Evolutionary conservation across 257 asterid genomes (phyloP).

Genomic region (Avicennia marina): DNA sequence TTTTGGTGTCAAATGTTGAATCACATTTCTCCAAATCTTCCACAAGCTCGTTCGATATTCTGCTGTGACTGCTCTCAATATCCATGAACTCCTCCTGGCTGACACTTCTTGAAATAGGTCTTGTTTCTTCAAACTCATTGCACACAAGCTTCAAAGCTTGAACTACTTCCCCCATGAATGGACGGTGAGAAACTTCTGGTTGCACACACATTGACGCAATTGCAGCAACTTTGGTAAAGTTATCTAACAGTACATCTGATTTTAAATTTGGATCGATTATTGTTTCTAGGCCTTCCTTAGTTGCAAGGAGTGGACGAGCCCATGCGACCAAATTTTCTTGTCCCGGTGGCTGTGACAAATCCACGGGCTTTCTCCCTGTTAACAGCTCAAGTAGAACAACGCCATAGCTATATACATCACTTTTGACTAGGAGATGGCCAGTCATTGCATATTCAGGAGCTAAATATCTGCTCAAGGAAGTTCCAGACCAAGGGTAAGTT

Average conservation of each 20-base stretch:
- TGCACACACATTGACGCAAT: slow-evolving; percentile 98
- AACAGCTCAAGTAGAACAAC: slow-evolving; percentile 93
- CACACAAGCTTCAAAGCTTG: slow-evolving; percentile 91
- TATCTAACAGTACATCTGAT: slow-evolving; percentile 37
- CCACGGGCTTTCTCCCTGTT: slow-evolving; percentile 86
- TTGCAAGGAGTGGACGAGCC: slow-evolving; percentile 80
- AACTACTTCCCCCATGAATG: slow-evolving; percentile 98
- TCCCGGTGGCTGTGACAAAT: slow-evolving; percentile 80
- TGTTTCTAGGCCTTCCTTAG: slow-evolving; percentile 55
- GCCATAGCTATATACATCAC: slow-evolving; percentile 95
- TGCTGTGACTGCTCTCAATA: slow-evolving; percentile 34
- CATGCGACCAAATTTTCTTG: slow-evolving; percentile 86
- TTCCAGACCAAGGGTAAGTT: background rate
- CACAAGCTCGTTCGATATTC: slow-evolving; percentile 36
- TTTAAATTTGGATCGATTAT: slow-evolving; percentile 51
- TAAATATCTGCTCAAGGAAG: slow-evolving; percentile 49
- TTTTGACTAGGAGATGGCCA: slow-evolving; percentile 92
- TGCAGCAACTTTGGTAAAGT: slow-evolving; percentile 65
- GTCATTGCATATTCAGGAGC: slow-evolving; percentile 99
- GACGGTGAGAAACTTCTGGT: slow-evolving; percentile 92
- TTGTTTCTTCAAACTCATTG: slow-evolving; percentile 68
- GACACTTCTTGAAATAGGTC: slow-evolving; percentile 43
- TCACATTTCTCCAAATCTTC: slow-evolving; percentile 35
- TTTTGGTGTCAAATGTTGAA: slow-evolving; percentile 26
- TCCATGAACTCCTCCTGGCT: slow-evolving; percentile 56